phyloP scores from a whole-genome alignment of 2,329 filamentous ascomycete genomes.

The Botrytis sinoallii region DNA sequence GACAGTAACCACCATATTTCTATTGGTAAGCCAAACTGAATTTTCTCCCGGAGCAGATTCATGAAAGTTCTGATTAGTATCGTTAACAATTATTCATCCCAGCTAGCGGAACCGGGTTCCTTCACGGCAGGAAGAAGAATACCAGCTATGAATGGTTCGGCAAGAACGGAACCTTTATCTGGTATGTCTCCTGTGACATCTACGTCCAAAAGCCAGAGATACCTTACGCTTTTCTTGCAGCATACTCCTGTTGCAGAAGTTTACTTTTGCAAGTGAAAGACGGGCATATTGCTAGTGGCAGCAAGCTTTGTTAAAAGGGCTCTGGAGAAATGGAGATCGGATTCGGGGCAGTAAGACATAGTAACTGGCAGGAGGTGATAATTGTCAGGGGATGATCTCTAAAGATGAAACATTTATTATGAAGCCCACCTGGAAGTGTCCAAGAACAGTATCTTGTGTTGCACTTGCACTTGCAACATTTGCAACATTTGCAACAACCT shows the following conservation, averaged over 20 bases:
- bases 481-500: neutral
- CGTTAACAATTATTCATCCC: neutral
- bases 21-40: constrained; percentile 22
- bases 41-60: constrained; percentile 17
- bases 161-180: neutral
- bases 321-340: neutral
- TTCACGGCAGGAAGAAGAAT: neutral
- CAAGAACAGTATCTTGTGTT: neutral
- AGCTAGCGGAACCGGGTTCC: neutral
- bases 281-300: neutral
- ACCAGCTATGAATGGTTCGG: neutral
- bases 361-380: neutral
- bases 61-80: neutral
- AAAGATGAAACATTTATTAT: neutral
- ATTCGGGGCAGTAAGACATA: neutral
- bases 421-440: neutral
- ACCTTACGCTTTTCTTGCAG: neutral
- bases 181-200: too few species aligned
- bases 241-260: neutral
- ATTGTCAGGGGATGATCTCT: neutral
- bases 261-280: neutral
- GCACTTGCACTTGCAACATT: neutral
- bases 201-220: neutral
- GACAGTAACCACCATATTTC: constrained; percentile 27
- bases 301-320: neutral